phyloP scores from a whole-genome alignment of 2,329 filamentous ascomycete species.

The Ceratocystis cacaofunesta region DNA sequence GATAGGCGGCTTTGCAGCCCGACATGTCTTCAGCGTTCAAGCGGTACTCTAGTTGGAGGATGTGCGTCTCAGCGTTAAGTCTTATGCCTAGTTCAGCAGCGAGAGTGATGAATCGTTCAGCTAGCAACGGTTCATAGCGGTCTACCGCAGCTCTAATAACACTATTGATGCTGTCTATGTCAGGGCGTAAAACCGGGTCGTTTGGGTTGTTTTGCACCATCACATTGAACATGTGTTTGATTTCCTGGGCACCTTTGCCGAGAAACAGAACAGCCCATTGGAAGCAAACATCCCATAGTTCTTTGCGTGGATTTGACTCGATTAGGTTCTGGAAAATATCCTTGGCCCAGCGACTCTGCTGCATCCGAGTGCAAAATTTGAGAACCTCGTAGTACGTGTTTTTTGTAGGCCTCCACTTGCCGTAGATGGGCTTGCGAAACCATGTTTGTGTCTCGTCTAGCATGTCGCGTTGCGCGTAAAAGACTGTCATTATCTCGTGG shows the following conservation, averaged over 20 bases:
- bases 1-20: conserved; percentile 52
- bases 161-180: conserved; percentile 59
- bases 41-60: conserved; percentile 62
- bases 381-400: conserved; percentile 40
- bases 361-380: conserved; percentile 44
- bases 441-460: conserved; percentile 50
- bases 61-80: conserved; percentile 54
- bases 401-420: conserved; percentile 28
- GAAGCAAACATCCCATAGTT: conserved; percentile 56
- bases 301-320: conserved; percentile 33
- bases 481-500: conserved; percentile 42
- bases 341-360: conserved; percentile 47
- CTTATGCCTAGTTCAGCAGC: conserved; percentile 49
- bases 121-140: conserved; percentile 54
- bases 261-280: conserved; percentile 58
- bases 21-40: conserved; percentile 58
- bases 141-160: conserved; percentile 59
- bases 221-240: conserved; percentile 56
- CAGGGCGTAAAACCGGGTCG: conserved; percentile 37
- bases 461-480: conserved; percentile 45
- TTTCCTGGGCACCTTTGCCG: conserved; percentile 56
- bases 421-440: conserved; percentile 42
- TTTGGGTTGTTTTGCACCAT: conserved; percentile 40
- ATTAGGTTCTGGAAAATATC: conserved; percentile 40
- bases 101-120: conserved; percentile 57